These are phyloP conservation scores for Neurospora pannonica DNA, from an alignment of 495 filamentous ascomycete genomes.

Conservation along the genomic window DNA sequence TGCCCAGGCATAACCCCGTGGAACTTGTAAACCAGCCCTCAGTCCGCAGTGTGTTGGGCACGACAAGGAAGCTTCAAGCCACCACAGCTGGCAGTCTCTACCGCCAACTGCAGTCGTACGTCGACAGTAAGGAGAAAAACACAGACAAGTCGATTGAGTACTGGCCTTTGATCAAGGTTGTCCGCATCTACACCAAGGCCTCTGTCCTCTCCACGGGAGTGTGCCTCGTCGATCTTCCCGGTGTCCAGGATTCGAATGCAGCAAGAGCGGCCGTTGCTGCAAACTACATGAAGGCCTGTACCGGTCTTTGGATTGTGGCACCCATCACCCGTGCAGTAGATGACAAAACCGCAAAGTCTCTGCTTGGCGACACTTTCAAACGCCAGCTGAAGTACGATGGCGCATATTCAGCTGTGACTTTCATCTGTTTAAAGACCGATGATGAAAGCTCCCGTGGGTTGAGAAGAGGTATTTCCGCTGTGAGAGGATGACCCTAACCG, in stretches of 20 bases:
- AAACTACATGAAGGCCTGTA: constrained; percentile 51
- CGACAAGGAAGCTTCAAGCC: constrained; percentile 32
- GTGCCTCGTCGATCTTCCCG: constrained; percentile 58
- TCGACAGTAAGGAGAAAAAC: constrained; percentile 26
- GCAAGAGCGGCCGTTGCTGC: constrained; percentile 52
- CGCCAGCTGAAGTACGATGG: constrained; percentile 59
- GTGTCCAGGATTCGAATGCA: constrained; percentile 55
- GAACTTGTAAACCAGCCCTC: constrained; percentile 30
- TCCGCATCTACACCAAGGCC: constrained; percentile 50
- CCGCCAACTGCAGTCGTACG: constrained; percentile 18
- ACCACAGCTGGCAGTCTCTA: constrained; percentile 21
- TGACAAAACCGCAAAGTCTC: constrained; percentile 51
- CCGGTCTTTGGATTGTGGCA: constrained; percentile 51
- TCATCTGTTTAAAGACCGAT: constrained; percentile 64
- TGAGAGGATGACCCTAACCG: too few relatives aligned
- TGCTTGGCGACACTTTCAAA: constrained; percentile 52
- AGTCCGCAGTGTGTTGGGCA: constrained; percentile 42
- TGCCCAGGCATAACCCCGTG: constrained; percentile 31
- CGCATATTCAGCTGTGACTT: constrained; percentile 44
- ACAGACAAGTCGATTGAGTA: constrained; percentile 37
- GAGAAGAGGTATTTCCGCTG: too few relatives aligned
- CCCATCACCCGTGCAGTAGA: constrained; percentile 58
- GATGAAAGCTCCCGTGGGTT: too few relatives aligned
- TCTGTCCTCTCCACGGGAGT: constrained; percentile 54
- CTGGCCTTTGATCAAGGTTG: constrained; percentile 60